These are phyloP conservation scores for Carex scoparia DNA, from an alignment of 176 grass and related monocot species.

Conservation along the genomic window DNA sequence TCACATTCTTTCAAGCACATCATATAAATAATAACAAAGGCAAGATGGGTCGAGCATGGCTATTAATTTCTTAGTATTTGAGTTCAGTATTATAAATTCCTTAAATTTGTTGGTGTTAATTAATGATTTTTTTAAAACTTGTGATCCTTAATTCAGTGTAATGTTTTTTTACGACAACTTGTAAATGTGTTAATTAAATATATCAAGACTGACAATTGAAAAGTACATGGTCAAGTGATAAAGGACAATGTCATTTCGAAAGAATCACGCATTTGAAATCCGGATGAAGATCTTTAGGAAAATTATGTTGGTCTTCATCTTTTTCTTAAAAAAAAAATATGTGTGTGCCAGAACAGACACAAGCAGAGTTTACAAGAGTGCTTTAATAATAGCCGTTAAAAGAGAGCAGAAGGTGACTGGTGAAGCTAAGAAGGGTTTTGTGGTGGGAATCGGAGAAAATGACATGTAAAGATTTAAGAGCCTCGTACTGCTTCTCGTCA, in stretches of 20 bases:
- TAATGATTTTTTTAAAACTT: neutral
- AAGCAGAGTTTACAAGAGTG: neutral
- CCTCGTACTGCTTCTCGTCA: neutral
- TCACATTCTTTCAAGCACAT: neutral
- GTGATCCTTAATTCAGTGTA: neutral
- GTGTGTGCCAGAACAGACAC: neutral
- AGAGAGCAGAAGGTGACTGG: neutral
- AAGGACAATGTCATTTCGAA: no score
- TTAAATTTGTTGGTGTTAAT: neutral
- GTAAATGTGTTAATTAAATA: neutral
- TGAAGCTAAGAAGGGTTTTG: neutral
- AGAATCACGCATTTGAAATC: no score
- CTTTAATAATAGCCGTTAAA: slow-evolving; percentile 8
- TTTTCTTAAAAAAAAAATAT: no score
- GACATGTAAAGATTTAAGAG: neutral
- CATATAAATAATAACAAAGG: neutral
- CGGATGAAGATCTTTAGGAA: no score
- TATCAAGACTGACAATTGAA: no score
- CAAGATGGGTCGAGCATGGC: neutral
- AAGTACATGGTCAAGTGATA: no score
- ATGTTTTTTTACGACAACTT: neutral
- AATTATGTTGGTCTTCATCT: no score
- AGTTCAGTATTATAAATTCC: neutral
- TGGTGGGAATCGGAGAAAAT: neutral
- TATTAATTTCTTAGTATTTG: neutral